Conservation (phyloP, 768 basidiomycete species). For the Kondoa subrosea region DNA sequence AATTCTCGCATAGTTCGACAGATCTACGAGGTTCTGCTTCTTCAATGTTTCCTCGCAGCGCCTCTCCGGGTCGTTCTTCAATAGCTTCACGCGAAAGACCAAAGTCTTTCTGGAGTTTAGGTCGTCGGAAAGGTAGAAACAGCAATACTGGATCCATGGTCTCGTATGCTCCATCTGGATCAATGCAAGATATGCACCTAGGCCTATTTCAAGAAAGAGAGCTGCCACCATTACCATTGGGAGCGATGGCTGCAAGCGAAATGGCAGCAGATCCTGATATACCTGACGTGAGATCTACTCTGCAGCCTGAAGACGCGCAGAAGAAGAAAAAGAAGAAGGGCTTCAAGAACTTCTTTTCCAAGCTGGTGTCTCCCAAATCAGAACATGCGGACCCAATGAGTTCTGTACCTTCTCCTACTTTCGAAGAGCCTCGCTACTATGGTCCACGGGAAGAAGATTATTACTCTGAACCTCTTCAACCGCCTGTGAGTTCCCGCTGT, state of each 20-base stretch:
- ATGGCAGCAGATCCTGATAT: too few species aligned
- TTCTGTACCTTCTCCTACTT: slow-evolving; percentile 4
- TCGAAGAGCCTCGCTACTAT: slow-evolving; percentile 1
- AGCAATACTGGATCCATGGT: slow-evolving; percentile 14
- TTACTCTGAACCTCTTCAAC: background rate
- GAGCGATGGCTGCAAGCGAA: slow-evolving; percentile 2
- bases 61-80: slow-evolving; percentile 19
- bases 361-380: slow-evolving; percentile 16
- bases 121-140: background rate
- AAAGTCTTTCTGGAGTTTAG: slow-evolving; percentile 2
- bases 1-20: slow-evolving; percentile 3
- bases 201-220: slow-evolving; percentile 25
- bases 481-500: background rate
- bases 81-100: slow-evolving; percentile 29
- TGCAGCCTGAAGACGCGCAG: slow-evolving; percentile 9
- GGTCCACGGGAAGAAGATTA: background rate
- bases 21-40: background rate
- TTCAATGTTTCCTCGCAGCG: slow-evolving; percentile 7
- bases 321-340: slow-evolving; percentile 29
- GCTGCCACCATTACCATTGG: slow-evolving; percentile 10
- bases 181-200: slow-evolving; percentile 29
- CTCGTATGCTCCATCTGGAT: slow-evolving; percentile 24
- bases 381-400: background rate
- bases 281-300: too few species aligned
- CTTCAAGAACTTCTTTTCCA: slow-evolving; percentile 27